Base-by-base conservation (phyloP, 2,329 filamentous ascomycete genomes). In the Aspergillus sp. region DNA sequence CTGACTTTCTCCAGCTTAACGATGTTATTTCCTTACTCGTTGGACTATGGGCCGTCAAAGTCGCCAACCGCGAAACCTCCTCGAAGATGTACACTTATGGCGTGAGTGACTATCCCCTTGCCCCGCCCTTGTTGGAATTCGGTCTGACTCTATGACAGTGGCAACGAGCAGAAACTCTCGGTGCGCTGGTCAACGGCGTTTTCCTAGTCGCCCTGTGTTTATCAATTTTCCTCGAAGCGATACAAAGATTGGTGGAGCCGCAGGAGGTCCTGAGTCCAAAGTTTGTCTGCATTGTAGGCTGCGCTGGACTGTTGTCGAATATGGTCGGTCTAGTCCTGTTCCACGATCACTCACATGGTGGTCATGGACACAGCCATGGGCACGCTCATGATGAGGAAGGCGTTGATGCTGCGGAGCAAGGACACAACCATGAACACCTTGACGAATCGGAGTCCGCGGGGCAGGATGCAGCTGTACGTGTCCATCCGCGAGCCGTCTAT, bases 81-180 rank as follows among this genome's bases (percentile, higher is more conserved):
- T 96, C 92, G 8, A 93, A 96, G 68, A 90, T 89, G 74, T 99
- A 95, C 73, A 97, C 95, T 15, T 99, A 97, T 74, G 95, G 95
- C 56, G 90, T 93, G 80, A 73, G 89, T 57, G 50, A 15, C 34
- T 44, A 45, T 34, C 80, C 51, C 51, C 45, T 32, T 50, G 44
- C 20, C 20, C 32, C 18, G 39, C 36, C 18, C 34, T 36, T 54
- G 39, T 52, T 54, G 42, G 12, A 48, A 54, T 24, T 15, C 22
- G 12, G 43, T 4, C 64, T 65, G 52, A 68, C 52, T 34, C 20
- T 24, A 9, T 17, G 17, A 22, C 24, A 93, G 89, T 99, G 93
- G 90, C 89, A 98, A 80, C 91, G 95, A 66, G 95, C 95, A 36
- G 95, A 99, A 80, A 98, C 96, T 11, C 83, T 99, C 5, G 95